Evolutionary conservation across 1,139 yeast species (phyloP), one percentile per base, ranked within the genome.

Genomic region (Geotrichum aggregatum): DNA sequence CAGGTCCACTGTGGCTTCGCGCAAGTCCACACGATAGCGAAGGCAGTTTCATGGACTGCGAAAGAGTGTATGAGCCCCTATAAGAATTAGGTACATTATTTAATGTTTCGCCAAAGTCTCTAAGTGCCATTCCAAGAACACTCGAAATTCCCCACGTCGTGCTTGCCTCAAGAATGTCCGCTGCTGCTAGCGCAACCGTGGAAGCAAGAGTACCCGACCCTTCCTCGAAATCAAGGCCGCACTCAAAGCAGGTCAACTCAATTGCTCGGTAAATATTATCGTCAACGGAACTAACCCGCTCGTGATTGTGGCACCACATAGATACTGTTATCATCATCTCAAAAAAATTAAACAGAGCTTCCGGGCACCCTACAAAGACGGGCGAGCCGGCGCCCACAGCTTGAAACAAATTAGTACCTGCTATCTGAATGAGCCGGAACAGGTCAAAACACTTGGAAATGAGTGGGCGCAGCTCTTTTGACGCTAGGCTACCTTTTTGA

Each of bases 291-390:
- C 21, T 14, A 7, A 30, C 44, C 13, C 54, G 60, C 47, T 66
- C 68, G 13, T 64, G 60, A 10, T 64, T 57, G 36, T 63, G 63
- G 49, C 63, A 58, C 70, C 70, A 66, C 59, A 65, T 62, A 19
- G 64, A 57, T 18, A 66, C 56, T 4, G 62, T 58, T 28, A 65
- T 50, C 1, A 61, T 55, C 28, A 64, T 46, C 50, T 66, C 69
- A 36, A 65, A 63, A 10, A 60, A 58, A 38, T 41, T 59, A 39
- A 7, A 65, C 63, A 7, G 61, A 52, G 33, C 54, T 52, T 44
- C 59, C 47, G 54, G 58, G 50, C 21, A 60, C 54, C 50, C 38
- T 2, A 47, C 38, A 39, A 47, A 47, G 4, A 47, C 31, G 13
- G 50, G 50, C 13, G 50, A 47, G 8, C 61, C 49, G 56, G 54